Evolutionary conservation across 345 rosid genomes (phyloP).

Genomic region (Acer campestre): DNA sequence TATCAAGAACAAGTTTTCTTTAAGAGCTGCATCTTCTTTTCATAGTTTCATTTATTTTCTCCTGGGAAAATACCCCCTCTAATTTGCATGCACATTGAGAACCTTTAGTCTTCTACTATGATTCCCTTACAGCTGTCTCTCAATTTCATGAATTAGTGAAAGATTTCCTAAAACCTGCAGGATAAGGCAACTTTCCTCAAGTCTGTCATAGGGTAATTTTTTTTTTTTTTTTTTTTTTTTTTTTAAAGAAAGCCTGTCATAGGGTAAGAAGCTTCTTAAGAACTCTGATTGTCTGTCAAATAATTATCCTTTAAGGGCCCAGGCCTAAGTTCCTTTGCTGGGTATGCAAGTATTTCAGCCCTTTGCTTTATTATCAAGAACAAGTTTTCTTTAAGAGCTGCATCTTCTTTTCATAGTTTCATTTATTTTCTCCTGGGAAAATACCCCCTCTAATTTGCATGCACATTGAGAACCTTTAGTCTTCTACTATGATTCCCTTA

Average conservation of each 20-base stretch:
- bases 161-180: too few relatives aligned
- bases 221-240: too few relatives aligned
- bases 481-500: too few relatives aligned
- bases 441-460: not conserved
- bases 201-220: too few relatives aligned
- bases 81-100: not conserved
- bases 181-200: too few relatives aligned
- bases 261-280: not conserved
- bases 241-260: not conserved
- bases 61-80: not conserved
- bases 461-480: not conserved
- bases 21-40: not conserved
- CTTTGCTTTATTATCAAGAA: not conserved
- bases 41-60: not conserved
- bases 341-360: not conserved
- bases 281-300: not conserved
- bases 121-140: too few relatives aligned
- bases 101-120: not conserved
- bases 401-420: not conserved
- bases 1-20: not conserved
- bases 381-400: not conserved
- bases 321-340: not conserved
- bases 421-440: not conserved
- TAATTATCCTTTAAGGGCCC: not conserved
- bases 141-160: too few relatives aligned